Percentiles rank a stretch among this genome's conserved stretches.
These are phyloP conservation scores for Cryomyces antarcticus DNA, from an alignment of 495 filamentous ascomycete species.

Conservation along the genomic window DNA sequence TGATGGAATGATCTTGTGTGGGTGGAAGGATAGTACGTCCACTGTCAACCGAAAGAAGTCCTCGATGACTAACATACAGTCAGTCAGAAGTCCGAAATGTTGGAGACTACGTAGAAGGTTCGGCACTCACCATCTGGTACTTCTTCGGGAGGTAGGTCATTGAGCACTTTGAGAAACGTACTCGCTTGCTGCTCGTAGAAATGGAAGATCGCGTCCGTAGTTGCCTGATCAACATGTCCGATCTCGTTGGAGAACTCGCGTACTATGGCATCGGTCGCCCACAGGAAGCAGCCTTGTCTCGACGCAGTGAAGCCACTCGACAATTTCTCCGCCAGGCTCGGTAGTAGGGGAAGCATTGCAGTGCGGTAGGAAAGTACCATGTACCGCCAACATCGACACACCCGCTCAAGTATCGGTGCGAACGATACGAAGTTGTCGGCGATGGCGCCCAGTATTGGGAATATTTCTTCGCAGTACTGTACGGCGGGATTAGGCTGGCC, in stretches of 20 bases:
- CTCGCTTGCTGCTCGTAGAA: conserved; percentile 89
- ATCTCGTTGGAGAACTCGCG: conserved; percentile 84
- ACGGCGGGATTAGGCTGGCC: conserved; percentile 71
- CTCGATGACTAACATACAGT: conserved; percentile 54
- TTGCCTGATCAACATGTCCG: conserved; percentile 61
- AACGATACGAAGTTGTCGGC: conserved; percentile 68
- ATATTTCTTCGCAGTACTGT: conserved; percentile 85
- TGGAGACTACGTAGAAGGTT: neutral
- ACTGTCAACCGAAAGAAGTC: conserved; percentile 90
- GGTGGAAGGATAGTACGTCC: conserved; percentile 83
- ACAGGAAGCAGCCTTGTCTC: conserved; percentile 88
- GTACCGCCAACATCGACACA: conserved; percentile 85
- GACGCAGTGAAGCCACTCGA: conserved; percentile 66
- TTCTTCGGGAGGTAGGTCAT: conserved; percentile 66
- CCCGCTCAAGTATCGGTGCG: conserved; percentile 72
- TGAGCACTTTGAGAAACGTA: conserved; percentile 72
- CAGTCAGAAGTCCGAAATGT: neutral
- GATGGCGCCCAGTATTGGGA: conserved; percentile 67
- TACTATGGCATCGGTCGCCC: conserved; percentile 86
- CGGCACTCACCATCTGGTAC: conserved; percentile 54
- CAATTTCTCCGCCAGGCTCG: conserved; percentile 68
- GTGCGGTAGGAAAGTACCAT: conserved; percentile 93
- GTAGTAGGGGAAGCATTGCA: conserved; percentile 67
- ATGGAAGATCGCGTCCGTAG: conserved; percentile 71
- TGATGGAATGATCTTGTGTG: conserved; percentile 58